Base-by-base conservation (phyloP, 257 asterid genomes). In the Cordia subcordata region DNA sequence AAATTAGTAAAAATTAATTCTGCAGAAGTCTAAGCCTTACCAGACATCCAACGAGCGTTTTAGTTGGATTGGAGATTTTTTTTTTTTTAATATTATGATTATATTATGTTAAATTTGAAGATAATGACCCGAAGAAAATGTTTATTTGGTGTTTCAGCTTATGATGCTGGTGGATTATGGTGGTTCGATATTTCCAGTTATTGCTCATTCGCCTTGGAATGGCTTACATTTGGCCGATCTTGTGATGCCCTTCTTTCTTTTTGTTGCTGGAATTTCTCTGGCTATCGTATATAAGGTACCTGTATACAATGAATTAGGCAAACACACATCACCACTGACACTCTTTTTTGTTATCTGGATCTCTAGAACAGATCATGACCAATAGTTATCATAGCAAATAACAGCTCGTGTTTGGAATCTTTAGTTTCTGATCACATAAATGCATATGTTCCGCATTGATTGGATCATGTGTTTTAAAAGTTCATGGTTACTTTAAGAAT, bases 231-330 rank as follows among this genome's bases (percentile, higher is more conserved):
- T 85, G 82, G 95, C 96, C 33, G 91, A 87, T 49, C 83, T 90
- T 52, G 96, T 83, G 58, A 90, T 90, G 96, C 96, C 96, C 19
- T 87, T 87, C 76, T 87, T 90, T 82, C 90, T 90, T 57, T 81
- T 87, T 63, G 85, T 83, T 63, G 87, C 83, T 62, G 94, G 97
- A 57, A 61, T 90, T 71, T 77, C 90, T 22, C 78, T 85, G 40
- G 85, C 81, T 19, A 76, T 83, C 60, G 87, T 63, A 3, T 79
- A 82, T 71, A 90, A 77, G 95, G 97, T 85, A 73, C n/a, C n/a
- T n/a, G n/a, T n/a, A n/a, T n/a, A n/a, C n/a, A n/a, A n/a, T n/a
- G n/a, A n/a, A n/a, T n/a, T n/a, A n/a, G n/a, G n/a, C n/a, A n/a
- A n/a, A n/a, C n/a, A n/a, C n/a, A n/a, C 35, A 27, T 27, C 35